Conservation (phyloP, 768 basidiomycete species). For the Termitomyces sp. region DNA sequence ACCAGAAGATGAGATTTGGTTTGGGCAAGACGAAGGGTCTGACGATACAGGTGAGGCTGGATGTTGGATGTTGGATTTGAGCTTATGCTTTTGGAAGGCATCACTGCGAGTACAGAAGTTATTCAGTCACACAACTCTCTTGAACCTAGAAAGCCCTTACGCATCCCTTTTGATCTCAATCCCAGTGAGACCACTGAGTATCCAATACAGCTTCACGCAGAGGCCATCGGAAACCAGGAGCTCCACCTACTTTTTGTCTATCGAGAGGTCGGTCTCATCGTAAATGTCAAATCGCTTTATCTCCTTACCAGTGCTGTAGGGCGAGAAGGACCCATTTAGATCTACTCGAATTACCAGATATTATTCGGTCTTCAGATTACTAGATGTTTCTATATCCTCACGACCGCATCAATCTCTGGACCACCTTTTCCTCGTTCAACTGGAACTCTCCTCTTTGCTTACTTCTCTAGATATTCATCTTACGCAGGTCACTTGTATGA, state of each 20-base stretch:
- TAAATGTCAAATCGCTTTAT: neutral
- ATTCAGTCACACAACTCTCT: slow-evolving; percentile 53
- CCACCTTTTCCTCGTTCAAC: slow-evolving; percentile 45
- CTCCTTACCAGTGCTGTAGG: slow-evolving; percentile 28
- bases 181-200: slow-evolving; percentile 50
- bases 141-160: slow-evolving; percentile 38
- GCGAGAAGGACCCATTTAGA: slow-evolving; percentile 47
- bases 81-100: neutral
- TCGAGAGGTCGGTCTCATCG: slow-evolving; percentile 38
- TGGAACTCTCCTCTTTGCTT: slow-evolving; percentile 55
- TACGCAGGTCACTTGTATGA: slow-evolving; percentile 58
- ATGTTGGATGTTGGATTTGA: neutral
- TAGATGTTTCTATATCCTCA: slow-evolving; percentile 49
- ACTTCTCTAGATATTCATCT: slow-evolving; percentile 38
- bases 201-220: slow-evolving; percentile 52
- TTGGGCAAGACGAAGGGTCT: slow-evolving; percentile 25
- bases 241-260: slow-evolving; percentile 65
- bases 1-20: slow-evolving; percentile 60
- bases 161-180: slow-evolving; percentile 39
- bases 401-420: slow-evolving; percentile 48
- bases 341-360: slow-evolving; percentile 48
- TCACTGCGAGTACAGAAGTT: slow-evolving; percentile 27
- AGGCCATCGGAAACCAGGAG: slow-evolving; percentile 41
- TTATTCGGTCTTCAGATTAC: slow-evolving; percentile 58
- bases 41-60: slow-evolving; percentile 4